Base-by-base conservation (phyloP, 257 asterid genomes). In the Primulina huaijiensis region DNA sequence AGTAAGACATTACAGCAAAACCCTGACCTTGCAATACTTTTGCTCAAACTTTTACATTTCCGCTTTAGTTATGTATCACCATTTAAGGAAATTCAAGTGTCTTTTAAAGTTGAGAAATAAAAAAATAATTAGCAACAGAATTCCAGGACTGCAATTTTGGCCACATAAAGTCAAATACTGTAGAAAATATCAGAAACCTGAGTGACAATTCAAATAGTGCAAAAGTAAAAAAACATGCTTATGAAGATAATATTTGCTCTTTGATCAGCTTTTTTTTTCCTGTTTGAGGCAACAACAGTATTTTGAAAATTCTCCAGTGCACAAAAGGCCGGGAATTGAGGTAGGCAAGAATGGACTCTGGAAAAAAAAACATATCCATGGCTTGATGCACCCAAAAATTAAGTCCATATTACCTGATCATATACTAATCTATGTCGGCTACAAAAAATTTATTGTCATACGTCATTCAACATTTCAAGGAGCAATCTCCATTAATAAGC, bases 1-100 rank as follows among this genome's bases (percentile, higher is more conserved):
- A 58, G 37, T 6, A 57, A 59, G 72, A 25, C 30, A 43, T 58
- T 25, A 60, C 12, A 60, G 31, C 20, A 38, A 40, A n/a, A 70
- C 8, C 29, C 27, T 58, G 46, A 34, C 23, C 65, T 55, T 55
- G 23, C 59, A 23, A 35, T 31, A 17, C 38, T 55, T 25, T 6
- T 3, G 8, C 27, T 8, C 37, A 37, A 68, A 34, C 14, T 14
- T 60, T 60, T n/a, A 60, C 9, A 1, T 21, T 21, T 40, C 60
- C n/a, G 14, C 19, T 58, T 74, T 43, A 21, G 58, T 20, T 60
- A 30, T 67, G 17, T 60, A 25, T 52, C 55, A 20, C 33, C 46
- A 40, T 70, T 43, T 23, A 23, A 31, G 34, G 60, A 35, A 61
- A 65, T 19, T 27, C 9, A 23, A 5, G 55, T 19, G 21, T 34